phyloP scores from a whole-genome alignment of 805 yeast species.

The Candida ortonii region DNA sequence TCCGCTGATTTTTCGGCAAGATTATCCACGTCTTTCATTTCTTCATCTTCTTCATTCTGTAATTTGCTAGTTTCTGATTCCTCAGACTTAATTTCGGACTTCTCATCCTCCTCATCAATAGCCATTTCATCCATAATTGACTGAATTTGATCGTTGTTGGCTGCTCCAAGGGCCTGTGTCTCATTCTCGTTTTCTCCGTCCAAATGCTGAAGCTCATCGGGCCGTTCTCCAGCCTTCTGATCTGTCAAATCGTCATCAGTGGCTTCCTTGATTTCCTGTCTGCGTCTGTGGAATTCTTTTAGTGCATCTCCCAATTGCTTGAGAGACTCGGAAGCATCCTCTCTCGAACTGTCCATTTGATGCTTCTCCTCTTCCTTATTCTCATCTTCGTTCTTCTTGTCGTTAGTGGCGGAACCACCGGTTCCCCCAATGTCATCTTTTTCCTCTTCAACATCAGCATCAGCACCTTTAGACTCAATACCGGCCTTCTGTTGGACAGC shows the following conservation, averaged over 20 bases:
- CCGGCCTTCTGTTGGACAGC: slow-evolving; percentile 35
- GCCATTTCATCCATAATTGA: slow-evolving; percentile 76
- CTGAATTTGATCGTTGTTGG: slow-evolving; percentile 75
- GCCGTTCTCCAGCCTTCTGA: slow-evolving; percentile 58
- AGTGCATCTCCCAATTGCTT: slow-evolving; percentile 88
- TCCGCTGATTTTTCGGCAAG: slow-evolving; percentile 22
- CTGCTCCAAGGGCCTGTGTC: slow-evolving; percentile 92
- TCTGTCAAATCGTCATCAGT: slow-evolving; percentile 51
- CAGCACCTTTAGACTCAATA: slow-evolving; percentile 37
- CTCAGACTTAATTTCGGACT: too few relatives aligned
- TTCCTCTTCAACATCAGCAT: slow-evolving; percentile 35
- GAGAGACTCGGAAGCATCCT: slow-evolving; percentile 70
- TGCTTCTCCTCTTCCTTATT: slow-evolving; percentile 43
- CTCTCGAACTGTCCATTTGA: slow-evolving; percentile 56
- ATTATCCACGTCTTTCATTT: slow-evolving; percentile 24
- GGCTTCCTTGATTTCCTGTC: slow-evolving; percentile 80
- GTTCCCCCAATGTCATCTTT: slow-evolving; percentile 67
- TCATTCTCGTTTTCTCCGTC: slow-evolving; percentile 76
- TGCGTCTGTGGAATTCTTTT: slow-evolving; percentile 87
- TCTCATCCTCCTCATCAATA: slow-evolving; percentile 64
- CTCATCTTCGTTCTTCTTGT: slow-evolving; percentile 39
- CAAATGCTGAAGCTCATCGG: slow-evolving; percentile 83
- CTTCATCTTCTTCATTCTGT: slow-evolving; percentile 24
- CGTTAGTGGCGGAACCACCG: slow-evolving; percentile 44
- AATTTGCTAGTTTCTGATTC: slow-evolving; percentile 33